phyloP scores from a whole-genome alignment of 1,284 basidiomycete genomes.

The Cutaneotrichosporon dermatis region DNA sequence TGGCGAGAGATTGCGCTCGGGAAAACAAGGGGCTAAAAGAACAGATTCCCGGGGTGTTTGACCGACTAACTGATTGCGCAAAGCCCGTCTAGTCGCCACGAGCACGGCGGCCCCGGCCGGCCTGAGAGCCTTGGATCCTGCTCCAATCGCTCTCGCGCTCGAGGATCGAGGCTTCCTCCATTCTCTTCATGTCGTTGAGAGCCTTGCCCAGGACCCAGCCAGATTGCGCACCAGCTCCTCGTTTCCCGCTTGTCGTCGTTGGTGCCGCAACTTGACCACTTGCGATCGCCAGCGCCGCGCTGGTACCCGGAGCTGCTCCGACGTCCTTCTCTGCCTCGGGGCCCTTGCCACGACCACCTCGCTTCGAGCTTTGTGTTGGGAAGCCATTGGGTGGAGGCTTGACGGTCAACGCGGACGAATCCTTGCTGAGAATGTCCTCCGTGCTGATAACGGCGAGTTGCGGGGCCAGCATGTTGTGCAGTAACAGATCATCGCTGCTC shows the following conservation, averaged over 20 bases:
- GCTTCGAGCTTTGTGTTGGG: slow-evolving; percentile 30
- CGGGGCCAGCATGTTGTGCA: slow-evolving; percentile 38
- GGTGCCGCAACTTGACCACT: slow-evolving; percentile 26
- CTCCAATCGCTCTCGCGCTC: slow-evolving; percentile 48
- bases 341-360: slow-evolving; percentile 36
- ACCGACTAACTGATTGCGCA: neutral
- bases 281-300: slow-evolving; percentile 36
- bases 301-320: slow-evolving; percentile 36
- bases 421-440: slow-evolving; percentile 44
- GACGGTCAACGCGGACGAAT: slow-evolving; percentile 42
- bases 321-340: slow-evolving; percentile 27
- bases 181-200: slow-evolving; percentile 44
- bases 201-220: slow-evolving; percentile 45
- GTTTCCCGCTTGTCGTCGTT: slow-evolving; percentile 25
- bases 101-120: slow-evolving; percentile 34
- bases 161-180: slow-evolving; percentile 43
- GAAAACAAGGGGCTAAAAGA: neutral
- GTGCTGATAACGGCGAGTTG: slow-evolving; percentile 36
- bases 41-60: too few species aligned
- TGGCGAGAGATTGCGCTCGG: neutral
- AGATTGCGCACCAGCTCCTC: slow-evolving; percentile 34
- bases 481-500: slow-evolving; percentile 31
- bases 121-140: slow-evolving; percentile 40
- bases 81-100: slow-evolving; percentile 29
- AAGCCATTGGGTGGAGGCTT: slow-evolving; percentile 33